A percentile compares a stretch with the other conserved stretches of the same genome.
Evolutionary conservation across 768 basidiomycete species (phyloP).

Genomic region (Panellus pusillus): DNA sequence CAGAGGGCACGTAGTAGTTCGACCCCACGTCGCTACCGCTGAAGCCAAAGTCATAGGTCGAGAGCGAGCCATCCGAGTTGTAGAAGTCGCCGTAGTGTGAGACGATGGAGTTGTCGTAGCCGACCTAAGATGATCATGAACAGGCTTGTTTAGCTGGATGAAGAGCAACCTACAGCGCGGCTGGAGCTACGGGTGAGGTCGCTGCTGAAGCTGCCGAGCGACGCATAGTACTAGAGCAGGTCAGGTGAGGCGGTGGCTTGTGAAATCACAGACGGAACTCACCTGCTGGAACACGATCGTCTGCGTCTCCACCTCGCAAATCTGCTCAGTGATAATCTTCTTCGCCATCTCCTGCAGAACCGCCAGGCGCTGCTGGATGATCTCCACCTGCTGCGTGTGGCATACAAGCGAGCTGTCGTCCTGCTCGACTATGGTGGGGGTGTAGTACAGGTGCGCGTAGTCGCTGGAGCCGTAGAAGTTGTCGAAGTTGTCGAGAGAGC

Average conservation of each 20-base stretch:
- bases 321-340: constrained; percentile 31
- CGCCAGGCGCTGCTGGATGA: constrained; percentile 35
- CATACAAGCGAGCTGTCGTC: constrained; percentile 28
- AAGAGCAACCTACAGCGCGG: constrained; percentile 16
- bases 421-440: constrained; percentile 27
- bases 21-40: constrained; percentile 31
- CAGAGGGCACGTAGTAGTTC: constrained; percentile 26
- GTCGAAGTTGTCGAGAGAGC: constrained; percentile 34
- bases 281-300: constrained; percentile 35
- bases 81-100: constrained; percentile 30
- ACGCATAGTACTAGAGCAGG: constrained; percentile 18
- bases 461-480: constrained; percentile 40
- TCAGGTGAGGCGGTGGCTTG: constrained; percentile 23
- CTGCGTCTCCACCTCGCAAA: constrained; percentile 40
- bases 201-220: constrained; percentile 16
- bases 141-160: not conserved
- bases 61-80: constrained; percentile 31
- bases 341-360: constrained; percentile 38
- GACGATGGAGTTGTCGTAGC: constrained; percentile 34
- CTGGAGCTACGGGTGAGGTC: constrained; percentile 33
- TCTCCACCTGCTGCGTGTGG: constrained; percentile 28
- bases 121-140: constrained; percentile 18
- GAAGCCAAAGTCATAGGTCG: constrained; percentile 33
- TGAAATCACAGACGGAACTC: constrained; percentile 9
- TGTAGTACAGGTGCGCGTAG: constrained; percentile 31